These are phyloP conservation scores for Rhizomucor miehei DNA, from an alignment of 371 early-diverging fungal species.

Conservation along the genomic window DNA sequence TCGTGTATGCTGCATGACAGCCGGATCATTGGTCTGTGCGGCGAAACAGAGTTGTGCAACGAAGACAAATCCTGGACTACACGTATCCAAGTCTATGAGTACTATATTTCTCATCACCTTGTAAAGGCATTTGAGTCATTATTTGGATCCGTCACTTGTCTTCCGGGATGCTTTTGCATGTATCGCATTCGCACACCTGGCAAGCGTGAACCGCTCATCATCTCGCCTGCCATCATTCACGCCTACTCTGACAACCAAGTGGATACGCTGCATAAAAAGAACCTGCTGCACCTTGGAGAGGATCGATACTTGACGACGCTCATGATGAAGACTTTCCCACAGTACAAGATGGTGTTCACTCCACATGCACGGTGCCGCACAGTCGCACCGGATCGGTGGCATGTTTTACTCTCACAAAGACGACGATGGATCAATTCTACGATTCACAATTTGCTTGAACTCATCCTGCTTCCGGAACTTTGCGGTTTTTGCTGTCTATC, in stretches of 20 bases:
- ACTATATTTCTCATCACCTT: slow-evolving; percentile 93
- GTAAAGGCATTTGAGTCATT: slow-evolving; percentile 92
- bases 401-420: slow-evolving; percentile 91
- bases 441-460: slow-evolving; percentile 93
- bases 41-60: slow-evolving; percentile 83
- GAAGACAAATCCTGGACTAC: slow-evolving; percentile 81
- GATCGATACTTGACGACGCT: slow-evolving; percentile 97
- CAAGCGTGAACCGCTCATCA: slow-evolving; percentile 64
- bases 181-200: slow-evolving; percentile 84
- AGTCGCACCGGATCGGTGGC: slow-evolving; percentile 89
- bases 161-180: slow-evolving; percentile 97
- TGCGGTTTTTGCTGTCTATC: slow-evolving; percentile 98
- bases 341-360: slow-evolving; percentile 92
- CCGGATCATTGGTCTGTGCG: slow-evolving; percentile 79
- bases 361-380: slow-evolving; percentile 95
- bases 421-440: slow-evolving; percentile 99
- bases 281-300: slow-evolving; percentile 95
- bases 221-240: slow-evolving; percentile 74
- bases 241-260: slow-evolving; percentile 93
- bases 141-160: slow-evolving; percentile 94
- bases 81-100: slow-evolving; percentile 94
- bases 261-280: slow-evolving; percentile 98
- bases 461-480: slow-evolving; percentile 86
- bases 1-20: slow-evolving; percentile 77
- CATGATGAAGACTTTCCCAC: slow-evolving; percentile 94